These are phyloP conservation scores for Coccomyxa sp. DNA, from an alignment of 139 green algal species.

Conservation along the genomic window DNA sequence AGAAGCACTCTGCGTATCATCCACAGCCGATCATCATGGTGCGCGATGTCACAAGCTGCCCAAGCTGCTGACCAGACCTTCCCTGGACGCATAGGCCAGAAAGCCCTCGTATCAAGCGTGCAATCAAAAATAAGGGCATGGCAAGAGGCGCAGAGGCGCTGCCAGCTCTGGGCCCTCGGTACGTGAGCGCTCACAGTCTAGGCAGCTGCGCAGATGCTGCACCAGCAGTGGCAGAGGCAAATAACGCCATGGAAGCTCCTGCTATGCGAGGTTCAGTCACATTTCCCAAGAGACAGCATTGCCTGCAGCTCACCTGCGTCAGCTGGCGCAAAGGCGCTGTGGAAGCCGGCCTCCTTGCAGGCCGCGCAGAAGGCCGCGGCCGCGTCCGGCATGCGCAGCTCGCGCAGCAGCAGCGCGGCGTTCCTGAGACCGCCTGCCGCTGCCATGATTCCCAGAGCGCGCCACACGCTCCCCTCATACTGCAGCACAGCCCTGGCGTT, in stretches of 20 bases:
- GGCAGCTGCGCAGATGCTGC: background rate
- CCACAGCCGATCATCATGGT: no score
- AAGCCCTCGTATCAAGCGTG: no score
- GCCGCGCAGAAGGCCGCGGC: conserved; percentile 44
- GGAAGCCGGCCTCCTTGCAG: conserved; percentile 40
- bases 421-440: conserved; percentile 22
- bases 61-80: no score
- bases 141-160: no score
- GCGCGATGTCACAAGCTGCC: no score
- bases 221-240: background rate
- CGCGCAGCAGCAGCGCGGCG: conserved; percentile 45
- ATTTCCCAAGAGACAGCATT: no score
- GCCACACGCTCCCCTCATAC: conserved; percentile 41
- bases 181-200: no score
- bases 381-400: conserved; percentile 44
- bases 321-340: conserved; percentile 2
- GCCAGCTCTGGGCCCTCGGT: no score
- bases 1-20: no score
- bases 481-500: no score
- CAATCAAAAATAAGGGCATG: no score
- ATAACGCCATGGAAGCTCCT: background rate
- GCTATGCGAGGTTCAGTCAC: background rate
- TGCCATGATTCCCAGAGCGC: conserved; percentile 29
- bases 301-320: conserved; percentile 6
- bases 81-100: no score